These are phyloP conservation scores for Murraya paniculata DNA, from an alignment of 345 rosid genomes.

Conservation along the genomic window DNA sequence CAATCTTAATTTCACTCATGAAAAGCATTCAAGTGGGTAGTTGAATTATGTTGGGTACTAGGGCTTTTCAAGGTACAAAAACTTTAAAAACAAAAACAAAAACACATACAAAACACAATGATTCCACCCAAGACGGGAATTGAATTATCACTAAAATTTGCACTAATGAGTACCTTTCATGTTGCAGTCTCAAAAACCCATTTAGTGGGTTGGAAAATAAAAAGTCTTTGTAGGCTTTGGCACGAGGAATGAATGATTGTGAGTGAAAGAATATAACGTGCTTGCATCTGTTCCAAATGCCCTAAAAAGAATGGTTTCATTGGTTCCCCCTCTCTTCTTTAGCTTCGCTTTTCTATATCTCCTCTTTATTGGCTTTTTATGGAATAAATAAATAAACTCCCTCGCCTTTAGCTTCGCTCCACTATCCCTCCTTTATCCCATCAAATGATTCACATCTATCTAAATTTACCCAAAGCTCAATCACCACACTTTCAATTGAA, in stretches of 20 bases:
- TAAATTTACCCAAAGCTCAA: not conserved
- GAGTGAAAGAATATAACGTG: slow-evolving; percentile 26
- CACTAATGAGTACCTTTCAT: slow-evolving; percentile 16
- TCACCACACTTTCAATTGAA: too few relatives aligned
- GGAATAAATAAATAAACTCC: slow-evolving; percentile 20
- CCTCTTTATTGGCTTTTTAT: slow-evolving; percentile 18
- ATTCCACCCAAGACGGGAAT: slow-evolving; percentile 22
- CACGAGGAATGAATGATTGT: slow-evolving; percentile 17
- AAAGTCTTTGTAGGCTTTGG: slow-evolving; percentile 1
- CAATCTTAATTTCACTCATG: slow-evolving; percentile 1
- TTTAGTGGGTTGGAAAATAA: not conserved
- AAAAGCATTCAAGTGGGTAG: slow-evolving; percentile 13
- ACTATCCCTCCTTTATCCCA: slow-evolving; percentile 15
- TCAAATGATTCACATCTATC: slow-evolving; percentile 19
- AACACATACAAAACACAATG: slow-evolving; percentile 18
- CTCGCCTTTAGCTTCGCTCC: slow-evolving; percentile 30
- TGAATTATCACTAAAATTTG: slow-evolving; percentile 8
- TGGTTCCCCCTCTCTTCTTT: slow-evolving; percentile 13
- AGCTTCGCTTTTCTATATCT: not conserved
- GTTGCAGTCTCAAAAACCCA: slow-evolving; percentile 25
- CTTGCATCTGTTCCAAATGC: slow-evolving; percentile 14
- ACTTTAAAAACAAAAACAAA: slow-evolving; percentile 20
- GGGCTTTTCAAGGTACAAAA: slow-evolving; percentile 11
- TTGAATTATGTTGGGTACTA: slow-evolving; percentile 19
- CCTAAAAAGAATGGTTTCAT: slow-evolving; percentile 14